Conservation (phyloP, 1,139 yeast genomes). For the Pichia sp. region DNA sequence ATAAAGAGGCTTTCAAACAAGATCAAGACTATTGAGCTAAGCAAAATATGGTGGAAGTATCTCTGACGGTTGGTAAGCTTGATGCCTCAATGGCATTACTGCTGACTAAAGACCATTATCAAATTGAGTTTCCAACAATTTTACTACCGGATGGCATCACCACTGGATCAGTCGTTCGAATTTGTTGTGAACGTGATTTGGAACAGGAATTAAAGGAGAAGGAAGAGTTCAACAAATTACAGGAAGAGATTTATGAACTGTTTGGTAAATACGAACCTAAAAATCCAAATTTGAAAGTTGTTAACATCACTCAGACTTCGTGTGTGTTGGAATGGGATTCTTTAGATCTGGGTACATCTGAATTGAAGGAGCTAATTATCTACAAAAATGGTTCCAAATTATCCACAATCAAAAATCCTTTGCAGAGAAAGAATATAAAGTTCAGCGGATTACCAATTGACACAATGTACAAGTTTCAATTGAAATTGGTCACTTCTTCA, state of each 20-base stretch:
- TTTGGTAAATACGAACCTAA: conserved; percentile 73
- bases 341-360: conserved; percentile 75
- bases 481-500: conserved; percentile 80
- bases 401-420: conserved; percentile 81
- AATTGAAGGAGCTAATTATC: conserved; percentile 64
- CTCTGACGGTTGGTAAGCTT: conserved; percentile 89
- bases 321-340: conserved; percentile 94
- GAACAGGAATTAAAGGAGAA: conserved; percentile 58
- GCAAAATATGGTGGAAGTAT: conserved; percentile 69
- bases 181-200: conserved; percentile 76
- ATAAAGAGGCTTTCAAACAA: not conserved
- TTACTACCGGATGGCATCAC: conserved; percentile 82
- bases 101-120: conserved; percentile 86
- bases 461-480: conserved; percentile 69
- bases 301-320: conserved; percentile 87
- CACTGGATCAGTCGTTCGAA: conserved; percentile 91
- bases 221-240: conserved; percentile 52
- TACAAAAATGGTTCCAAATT: conserved; percentile 75
- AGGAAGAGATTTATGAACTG: conserved; percentile 60
- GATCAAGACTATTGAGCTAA: not conserved
- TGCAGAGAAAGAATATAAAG: conserved; percentile 73
- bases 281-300: conserved; percentile 59
- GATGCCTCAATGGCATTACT: conserved; percentile 92
- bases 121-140: conserved; percentile 93
- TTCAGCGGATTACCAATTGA: conserved; percentile 89